phyloP scores from a whole-genome alignment of 139 green algal genomes.

The Volvox africanus region DNA sequence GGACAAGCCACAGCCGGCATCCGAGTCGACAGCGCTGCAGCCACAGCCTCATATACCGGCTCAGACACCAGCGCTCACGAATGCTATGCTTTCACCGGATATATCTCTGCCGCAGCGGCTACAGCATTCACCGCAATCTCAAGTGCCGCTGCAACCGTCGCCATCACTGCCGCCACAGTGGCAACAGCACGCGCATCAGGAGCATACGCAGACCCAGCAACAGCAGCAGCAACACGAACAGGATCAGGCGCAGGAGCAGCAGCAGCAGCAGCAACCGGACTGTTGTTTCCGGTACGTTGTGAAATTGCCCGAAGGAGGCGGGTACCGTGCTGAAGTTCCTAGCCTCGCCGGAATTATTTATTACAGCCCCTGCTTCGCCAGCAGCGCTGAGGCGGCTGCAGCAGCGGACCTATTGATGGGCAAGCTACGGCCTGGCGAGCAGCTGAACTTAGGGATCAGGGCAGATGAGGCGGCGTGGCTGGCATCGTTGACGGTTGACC shows the following conservation, averaged over 20 bases:
- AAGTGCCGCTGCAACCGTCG: not conserved
- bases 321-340: conserved; percentile 35
- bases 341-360: not conserved
- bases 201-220: not conserved
- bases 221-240: not conserved
- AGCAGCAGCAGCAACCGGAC: not conserved
- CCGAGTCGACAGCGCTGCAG: no score
- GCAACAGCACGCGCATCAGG: not conserved
- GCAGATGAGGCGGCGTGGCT: conserved; percentile 15
- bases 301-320: not conserved
- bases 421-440: conserved; percentile 41
- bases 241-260: not conserved
- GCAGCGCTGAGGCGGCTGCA: not conserved
- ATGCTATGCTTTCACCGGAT: no score
- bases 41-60: no score
- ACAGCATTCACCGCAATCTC: no score
- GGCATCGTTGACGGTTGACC: conserved; percentile 5
- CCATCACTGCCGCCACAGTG: not conserved
- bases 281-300: conserved; percentile 7
- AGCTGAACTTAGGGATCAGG: conserved; percentile 27
- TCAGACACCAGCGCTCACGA: no score
- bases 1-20: no score
- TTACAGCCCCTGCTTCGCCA: not conserved
- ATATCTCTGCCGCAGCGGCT: no score
- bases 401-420: conserved; percentile 19